Percentiles rank a stretch among this genome's conserved stretches.
Evolutionary conservation across 2,329 filamentous ascomycete genomes (phyloP).

Genomic region (Tolypocladium ovalisporum): DNA sequence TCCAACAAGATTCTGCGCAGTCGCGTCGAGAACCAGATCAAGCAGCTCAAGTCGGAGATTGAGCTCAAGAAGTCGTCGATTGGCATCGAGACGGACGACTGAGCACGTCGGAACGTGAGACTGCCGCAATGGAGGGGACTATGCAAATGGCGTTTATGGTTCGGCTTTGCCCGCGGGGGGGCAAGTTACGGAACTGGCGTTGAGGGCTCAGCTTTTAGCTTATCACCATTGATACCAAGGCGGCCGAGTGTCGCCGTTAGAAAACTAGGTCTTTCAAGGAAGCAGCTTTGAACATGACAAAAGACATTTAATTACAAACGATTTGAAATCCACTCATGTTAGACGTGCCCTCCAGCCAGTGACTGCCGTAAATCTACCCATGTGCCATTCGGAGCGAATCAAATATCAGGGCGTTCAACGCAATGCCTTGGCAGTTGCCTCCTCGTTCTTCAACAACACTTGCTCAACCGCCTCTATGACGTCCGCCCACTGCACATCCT

Average conservation of each 20-base stretch:
- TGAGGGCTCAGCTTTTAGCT: background rate
- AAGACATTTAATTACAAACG: background rate
- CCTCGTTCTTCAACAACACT: conserved; percentile 15
- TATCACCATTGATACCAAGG: background rate
- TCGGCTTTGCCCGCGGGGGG: background rate
- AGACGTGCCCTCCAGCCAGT: too few species aligned
- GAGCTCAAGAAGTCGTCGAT: conserved; percentile 33
- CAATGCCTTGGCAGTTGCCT: conserved; percentile 10
- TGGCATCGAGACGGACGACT: conserved; percentile 27
- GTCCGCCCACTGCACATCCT: conserved; percentile 19
- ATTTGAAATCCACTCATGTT: background rate
- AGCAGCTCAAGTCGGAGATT: conserved; percentile 32
- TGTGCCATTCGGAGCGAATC: background rate
- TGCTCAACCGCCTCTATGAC: conserved; percentile 21
- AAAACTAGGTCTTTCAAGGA: background rate
- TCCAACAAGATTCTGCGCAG: conserved; percentile 37
- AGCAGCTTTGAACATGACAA: background rate
- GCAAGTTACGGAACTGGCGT: background rate
- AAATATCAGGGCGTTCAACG: background rate
- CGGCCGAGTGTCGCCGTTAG: background rate
- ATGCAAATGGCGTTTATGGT: background rate
- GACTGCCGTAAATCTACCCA: too few species aligned
- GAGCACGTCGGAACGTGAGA: background rate
- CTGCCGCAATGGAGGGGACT: background rate
- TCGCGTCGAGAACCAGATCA: conserved; percentile 39